Conservation (phyloP, 805 yeast species). For the Pichia phayaonensis region DNA sequence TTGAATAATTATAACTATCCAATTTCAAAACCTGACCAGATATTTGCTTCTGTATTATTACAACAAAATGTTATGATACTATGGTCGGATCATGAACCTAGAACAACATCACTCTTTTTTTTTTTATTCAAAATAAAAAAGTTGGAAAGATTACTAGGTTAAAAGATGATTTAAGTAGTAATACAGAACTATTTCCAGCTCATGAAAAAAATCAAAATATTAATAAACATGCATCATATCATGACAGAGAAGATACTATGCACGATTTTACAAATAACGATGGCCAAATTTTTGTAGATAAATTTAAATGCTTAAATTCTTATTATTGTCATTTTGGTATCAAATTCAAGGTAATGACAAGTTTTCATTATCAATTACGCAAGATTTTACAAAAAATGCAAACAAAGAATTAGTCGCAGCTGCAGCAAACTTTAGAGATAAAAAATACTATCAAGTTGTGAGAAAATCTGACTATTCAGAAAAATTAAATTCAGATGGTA, state of each 20-base stretch:
- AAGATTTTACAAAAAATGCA: constrained; percentile 62
- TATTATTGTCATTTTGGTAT: constrained; percentile 49
- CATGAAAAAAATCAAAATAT: constrained; percentile 17
- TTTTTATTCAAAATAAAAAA: constrained; percentile 43
- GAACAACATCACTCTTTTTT: constrained; percentile 53
- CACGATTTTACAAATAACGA: constrained; percentile 59
- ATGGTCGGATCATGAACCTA: constrained; percentile 73
- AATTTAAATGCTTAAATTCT: constrained; percentile 45
- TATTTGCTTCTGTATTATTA: constrained; percentile 41
- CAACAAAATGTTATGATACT: constrained; percentile 40
- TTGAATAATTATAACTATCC: constrained; percentile 42
- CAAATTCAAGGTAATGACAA: constrained; percentile 50
- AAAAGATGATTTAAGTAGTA: constrained; percentile 20
- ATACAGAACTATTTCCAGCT: constrained; percentile 13
- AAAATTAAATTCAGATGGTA: background rate
- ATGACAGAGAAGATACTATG: constrained; percentile 52
- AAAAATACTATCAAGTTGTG: constrained; percentile 47
- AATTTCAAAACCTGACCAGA: constrained; percentile 39
- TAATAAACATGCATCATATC: constrained; percentile 34
- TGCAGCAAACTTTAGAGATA: constrained; percentile 46
- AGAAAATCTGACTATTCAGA: constrained; percentile 16
- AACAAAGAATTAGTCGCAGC: constrained; percentile 73
- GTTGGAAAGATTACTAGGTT: constrained; percentile 32
- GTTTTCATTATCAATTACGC: constrained; percentile 46
- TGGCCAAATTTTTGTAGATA: constrained; percentile 53